Conservation (phyloP, 148 eudicot species). For the Nyssa sinensis region DNA sequence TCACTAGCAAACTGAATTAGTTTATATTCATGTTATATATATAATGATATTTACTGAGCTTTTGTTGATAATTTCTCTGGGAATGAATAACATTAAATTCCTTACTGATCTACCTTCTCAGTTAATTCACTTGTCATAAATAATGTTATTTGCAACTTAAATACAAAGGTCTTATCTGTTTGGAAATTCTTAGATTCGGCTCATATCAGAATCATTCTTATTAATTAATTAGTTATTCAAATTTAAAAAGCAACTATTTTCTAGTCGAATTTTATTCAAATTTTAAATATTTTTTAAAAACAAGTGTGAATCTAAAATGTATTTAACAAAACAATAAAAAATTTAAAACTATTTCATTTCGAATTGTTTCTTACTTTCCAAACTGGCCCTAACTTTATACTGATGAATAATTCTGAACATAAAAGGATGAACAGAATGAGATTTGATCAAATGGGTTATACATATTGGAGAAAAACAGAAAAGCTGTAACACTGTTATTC, state of each 20-base stretch:
- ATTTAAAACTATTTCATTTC: too few species aligned
- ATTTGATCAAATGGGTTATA: not conserved
- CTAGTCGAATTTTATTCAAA: too few species aligned
- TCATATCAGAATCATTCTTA: too few species aligned
- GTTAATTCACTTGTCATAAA: not conserved
- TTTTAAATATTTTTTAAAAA: too few species aligned
- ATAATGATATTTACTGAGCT: not conserved
- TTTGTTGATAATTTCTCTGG: not conserved
- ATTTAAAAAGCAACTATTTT: too few species aligned
- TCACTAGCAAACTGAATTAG: not conserved
- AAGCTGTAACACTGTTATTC: slow-evolving; percentile 18
- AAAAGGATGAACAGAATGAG: not conserved
- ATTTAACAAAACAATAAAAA: too few species aligned
- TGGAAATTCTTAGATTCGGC: too few species aligned
- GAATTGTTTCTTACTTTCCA: too few species aligned
- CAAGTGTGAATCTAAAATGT: too few species aligned
- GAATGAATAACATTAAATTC: not conserved
- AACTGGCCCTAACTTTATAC: too few species aligned
- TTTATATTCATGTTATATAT: not conserved
- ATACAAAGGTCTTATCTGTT: too few species aligned
- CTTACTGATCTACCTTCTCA: not conserved
- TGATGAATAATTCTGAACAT: not conserved
- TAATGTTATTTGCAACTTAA: not conserved
- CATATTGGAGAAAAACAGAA: slow-evolving; percentile 24
- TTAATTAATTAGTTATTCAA: too few species aligned